Percentiles rank a stretch among this genome's conserved stretches.
Evolutionary conservation across 2,329 filamentous ascomycete genomes (phyloP).

Genomic region (Ophiostoma pallidulum): DNA sequence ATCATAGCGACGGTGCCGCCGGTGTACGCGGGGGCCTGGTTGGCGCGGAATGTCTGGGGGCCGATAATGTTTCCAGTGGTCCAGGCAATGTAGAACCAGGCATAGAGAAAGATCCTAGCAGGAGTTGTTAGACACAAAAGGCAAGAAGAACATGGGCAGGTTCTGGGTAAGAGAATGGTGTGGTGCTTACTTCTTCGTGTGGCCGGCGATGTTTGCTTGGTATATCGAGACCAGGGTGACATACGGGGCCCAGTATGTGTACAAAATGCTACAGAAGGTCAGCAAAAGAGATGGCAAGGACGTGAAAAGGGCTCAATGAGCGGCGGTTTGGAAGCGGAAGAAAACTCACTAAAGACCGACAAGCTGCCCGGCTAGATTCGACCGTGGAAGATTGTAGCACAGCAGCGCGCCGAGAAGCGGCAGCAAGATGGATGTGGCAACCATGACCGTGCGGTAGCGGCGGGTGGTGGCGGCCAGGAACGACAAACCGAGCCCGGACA

Average conservation of each 20-base stretch:
- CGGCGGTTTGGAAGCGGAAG: too few species aligned
- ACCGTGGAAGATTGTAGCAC: conserved; percentile 23
- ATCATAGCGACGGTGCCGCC: conserved; percentile 36
- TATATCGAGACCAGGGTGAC: conserved; percentile 17
- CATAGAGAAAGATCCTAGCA: conserved; percentile 11
- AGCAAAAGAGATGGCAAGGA: neutral
- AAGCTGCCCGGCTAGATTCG: conserved; percentile 18
- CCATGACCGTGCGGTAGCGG: conserved; percentile 17
- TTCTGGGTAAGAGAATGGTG: neutral
- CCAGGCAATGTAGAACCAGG: conserved; percentile 26
- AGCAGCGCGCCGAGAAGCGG: conserved; percentile 28
- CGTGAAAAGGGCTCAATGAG: neutral
- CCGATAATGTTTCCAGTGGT: conserved; percentile 21
- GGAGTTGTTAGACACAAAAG: neutral
- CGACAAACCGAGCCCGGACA: conserved; percentile 17
- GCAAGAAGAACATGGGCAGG: neutral
- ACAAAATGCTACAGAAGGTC: conserved; percentile 6
- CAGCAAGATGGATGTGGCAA: conserved; percentile 24
- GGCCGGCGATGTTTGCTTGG: conserved; percentile 17
- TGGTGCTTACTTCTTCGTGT: conserved; percentile 14
- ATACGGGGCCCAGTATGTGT: conserved; percentile 18
- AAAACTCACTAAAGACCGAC: conserved; percentile 16
- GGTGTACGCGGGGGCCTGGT: conserved; percentile 42
- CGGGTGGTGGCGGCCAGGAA: conserved; percentile 12
- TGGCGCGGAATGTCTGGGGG: conserved; percentile 45